Evolutionary conservation across 2,329 filamentous ascomycete species (phyloP), one percentile per base, ranked within the genome.

Genomic region (Fusarium duplospermum): DNA sequence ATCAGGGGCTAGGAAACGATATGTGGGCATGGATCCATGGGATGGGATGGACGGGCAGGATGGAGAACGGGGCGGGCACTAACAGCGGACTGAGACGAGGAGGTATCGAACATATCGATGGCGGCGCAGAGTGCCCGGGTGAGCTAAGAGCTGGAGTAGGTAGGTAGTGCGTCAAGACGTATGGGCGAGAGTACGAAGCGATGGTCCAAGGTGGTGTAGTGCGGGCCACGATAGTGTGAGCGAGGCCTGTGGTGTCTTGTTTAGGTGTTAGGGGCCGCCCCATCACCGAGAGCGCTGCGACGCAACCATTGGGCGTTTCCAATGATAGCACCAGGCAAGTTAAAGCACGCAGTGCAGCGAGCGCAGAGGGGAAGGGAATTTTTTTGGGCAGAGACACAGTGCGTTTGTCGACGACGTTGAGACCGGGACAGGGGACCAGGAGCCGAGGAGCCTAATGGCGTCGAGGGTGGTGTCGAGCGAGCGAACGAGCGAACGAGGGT

Each of bases 51-150:
- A 59, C 71, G 65, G 75, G 52, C 35, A 59, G 62, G 52, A 77
- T 74, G 70, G 67, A 68, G 72, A 75, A 67, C 62, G 76, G 67
- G 72, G 72, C 72, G 76, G 76, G 73, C 70, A 76, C 76, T 77
- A 77, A 72, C 59, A 72, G 20, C 31, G 66, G 56, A 64, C 60
- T 70, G 62, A 70, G 72, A 73, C 50, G 47, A 52, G 24, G 54
- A 68, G 69, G 68, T 59, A 74, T 57, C 61, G 47, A 73, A 73
- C 64, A 57, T 69, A 57, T 75, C 64, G 36, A 75, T 71, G 72
- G 66, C 66, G 70, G 62, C 72, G 67, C 64, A 75, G 64, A 52
- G 59, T 75, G 65, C 63, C 47, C 60, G 36, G 50, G 35, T 69
- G 69, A 64, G 62, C 40, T 66, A 62, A 54, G 47, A 66, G 38